phyloP scores from a whole-genome alignment of 1,284 basidiomycete genomes.

The Wallemia ichthyophaga region DNA sequence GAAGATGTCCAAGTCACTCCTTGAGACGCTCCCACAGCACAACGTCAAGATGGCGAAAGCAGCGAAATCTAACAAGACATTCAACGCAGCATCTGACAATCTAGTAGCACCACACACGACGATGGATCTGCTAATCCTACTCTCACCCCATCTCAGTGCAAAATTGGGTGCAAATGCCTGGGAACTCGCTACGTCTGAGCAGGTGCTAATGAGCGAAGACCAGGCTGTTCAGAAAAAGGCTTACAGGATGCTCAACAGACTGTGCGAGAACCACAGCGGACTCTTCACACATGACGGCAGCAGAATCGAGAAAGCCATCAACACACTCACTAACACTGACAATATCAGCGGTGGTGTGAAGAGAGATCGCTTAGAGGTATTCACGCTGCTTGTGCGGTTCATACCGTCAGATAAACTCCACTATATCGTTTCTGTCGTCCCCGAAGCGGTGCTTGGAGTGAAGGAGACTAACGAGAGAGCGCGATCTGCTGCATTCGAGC shows the following conservation, averaged over 20 bases:
- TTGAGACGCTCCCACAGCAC: conserved; percentile 27
- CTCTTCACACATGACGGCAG: conserved; percentile 18
- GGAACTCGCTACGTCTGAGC: conserved; percentile 26
- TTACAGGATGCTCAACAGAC: conserved; percentile 55
- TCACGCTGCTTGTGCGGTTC: conserved; percentile 36
- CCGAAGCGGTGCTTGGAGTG: conserved; percentile 86
- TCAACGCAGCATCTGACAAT: conserved; percentile 13
- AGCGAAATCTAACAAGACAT: conserved; percentile 10
- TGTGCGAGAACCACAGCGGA: conserved; percentile 33
- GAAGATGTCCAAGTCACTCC: conserved; percentile 49
- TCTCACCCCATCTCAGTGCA: conserved; percentile 43
- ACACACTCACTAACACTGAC: conserved; percentile 20
- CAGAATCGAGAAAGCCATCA: conserved; percentile 25
- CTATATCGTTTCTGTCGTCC: conserved; percentile 59
- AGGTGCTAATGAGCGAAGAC: conserved; percentile 38
- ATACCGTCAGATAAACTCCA: conserved; percentile 47
- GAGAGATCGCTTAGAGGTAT: conserved; percentile 52
- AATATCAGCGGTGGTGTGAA: conserved; percentile 1
- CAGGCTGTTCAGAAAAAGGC: conserved; percentile 83
- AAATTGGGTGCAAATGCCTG: conserved; percentile 33
- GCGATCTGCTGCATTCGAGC: conserved; percentile 59
- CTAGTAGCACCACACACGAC: conserved; percentile 37
- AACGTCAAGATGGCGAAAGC: conserved; percentile 11
- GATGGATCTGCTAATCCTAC: conserved; percentile 61
- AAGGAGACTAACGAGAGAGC: conserved; percentile 92